phyloP scores from a whole-genome alignment of 2,329 filamentous ascomycete species.

The Aureobasidium namibiae region DNA sequence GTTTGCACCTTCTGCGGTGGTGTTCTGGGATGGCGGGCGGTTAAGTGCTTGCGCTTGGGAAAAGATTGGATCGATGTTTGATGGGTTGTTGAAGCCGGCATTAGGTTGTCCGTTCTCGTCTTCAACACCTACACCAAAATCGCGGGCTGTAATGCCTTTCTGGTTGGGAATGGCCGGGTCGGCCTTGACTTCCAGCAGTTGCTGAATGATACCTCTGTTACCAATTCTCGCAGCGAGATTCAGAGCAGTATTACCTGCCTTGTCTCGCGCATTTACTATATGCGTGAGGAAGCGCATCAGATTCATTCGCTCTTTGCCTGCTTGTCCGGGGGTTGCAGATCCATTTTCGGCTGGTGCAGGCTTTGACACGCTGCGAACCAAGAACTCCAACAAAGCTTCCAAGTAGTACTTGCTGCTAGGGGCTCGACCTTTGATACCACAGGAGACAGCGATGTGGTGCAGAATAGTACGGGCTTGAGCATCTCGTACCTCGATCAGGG shows the following conservation, averaged over 20 bases:
- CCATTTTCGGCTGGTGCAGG: slow-evolving; percentile 17
- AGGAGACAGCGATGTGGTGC: slow-evolving; percentile 93
- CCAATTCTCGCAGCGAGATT: slow-evolving; percentile 90
- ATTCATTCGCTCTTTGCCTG: slow-evolving; percentile 58
- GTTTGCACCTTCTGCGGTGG: slow-evolving; percentile 21
- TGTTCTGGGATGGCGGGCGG: background rate
- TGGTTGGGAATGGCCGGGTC: slow-evolving; percentile 88
- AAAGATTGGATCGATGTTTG: slow-evolving; percentile 15
- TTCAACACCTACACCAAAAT: slow-evolving; percentile 83
- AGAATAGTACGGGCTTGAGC: slow-evolving; percentile 83
- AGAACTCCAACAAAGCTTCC: slow-evolving; percentile 87
- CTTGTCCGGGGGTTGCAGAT: slow-evolving; percentile 15
- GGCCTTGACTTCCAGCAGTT: slow-evolving; percentile 87
- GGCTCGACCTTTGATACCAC: slow-evolving; percentile 86
- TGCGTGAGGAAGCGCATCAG: slow-evolving; percentile 92
- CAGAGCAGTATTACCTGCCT: slow-evolving; percentile 86
- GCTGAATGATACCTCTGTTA: slow-evolving; percentile 92
- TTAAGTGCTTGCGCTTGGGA: slow-evolving; percentile 16
- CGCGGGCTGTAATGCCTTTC: slow-evolving; percentile 78
- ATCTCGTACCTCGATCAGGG: slow-evolving; percentile 85
- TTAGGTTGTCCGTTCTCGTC: slow-evolving; percentile 30
- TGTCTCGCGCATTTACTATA: slow-evolving; percentile 92
- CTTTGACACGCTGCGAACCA: slow-evolving; percentile 61
- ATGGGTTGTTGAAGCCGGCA: slow-evolving; percentile 20
- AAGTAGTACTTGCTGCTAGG: slow-evolving; percentile 92